Conservation (phyloP, 371 early-diverging fungal genomes). For the Mucor irregularis region DNA sequence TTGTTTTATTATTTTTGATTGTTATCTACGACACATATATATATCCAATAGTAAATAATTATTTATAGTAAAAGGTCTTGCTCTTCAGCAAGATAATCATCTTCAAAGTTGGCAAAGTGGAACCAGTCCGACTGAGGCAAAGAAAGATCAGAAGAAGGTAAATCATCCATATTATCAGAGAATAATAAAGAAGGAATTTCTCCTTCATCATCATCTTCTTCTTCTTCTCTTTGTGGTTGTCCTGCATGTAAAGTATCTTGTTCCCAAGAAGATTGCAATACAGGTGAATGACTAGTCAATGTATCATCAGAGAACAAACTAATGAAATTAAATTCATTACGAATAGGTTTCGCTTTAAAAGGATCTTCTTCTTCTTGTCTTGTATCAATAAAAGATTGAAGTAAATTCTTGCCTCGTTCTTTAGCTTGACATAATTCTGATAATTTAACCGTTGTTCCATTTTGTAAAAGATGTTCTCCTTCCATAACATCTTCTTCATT, state of each 20-base stretch:
- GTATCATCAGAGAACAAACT: constrained; percentile 10
- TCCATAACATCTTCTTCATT: neutral
- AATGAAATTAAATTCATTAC: neutral
- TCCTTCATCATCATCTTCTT: neutral
- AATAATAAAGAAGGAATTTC: constrained; percentile 20
- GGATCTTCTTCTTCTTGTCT: neutral
- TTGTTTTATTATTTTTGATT: no score
- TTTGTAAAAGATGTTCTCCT: neutral
- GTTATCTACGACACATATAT: no score
- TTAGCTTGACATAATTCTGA: constrained; percentile 1
- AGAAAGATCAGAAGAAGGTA: constrained; percentile 9
- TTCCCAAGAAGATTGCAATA: constrained; percentile 5
- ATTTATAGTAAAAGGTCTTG: no score
- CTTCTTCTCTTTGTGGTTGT: neutral
- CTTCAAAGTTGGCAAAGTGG: constrained; percentile 37
- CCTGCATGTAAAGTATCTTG: neutral
- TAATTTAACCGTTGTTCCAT: constrained; percentile 1
- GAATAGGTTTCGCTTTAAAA: neutral
- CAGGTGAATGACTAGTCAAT: neutral
- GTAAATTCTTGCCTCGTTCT: constrained; percentile 1
- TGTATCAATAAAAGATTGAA: neutral
- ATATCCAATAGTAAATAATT: no score
- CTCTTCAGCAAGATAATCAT: constrained; percentile 15
- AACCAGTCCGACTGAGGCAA: constrained; percentile 25
- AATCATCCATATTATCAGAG: constrained; percentile 5